phyloP scores from a whole-genome alignment of 257 asterid species.

The Lycium barbarum region DNA sequence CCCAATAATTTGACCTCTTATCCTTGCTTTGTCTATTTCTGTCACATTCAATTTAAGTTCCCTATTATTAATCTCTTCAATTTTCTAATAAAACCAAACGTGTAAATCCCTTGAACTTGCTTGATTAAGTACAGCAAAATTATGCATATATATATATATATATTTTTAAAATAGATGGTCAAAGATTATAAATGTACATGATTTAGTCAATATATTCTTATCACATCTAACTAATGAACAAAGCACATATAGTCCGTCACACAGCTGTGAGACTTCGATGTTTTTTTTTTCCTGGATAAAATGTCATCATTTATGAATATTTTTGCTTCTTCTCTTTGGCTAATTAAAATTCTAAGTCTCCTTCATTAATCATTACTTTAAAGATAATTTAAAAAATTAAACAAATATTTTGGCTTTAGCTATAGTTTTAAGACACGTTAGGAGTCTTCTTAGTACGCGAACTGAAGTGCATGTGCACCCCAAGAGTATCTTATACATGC shows the following conservation, averaged over 20 bases:
- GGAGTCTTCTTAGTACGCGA: not conserved
- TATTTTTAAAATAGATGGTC: not conserved
- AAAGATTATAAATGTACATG: not conserved
- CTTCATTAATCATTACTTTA: not conserved
- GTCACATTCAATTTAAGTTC: too few species aligned
- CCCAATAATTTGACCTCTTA: too few species aligned
- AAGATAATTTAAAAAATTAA: not conserved
- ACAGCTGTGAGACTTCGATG: slow-evolving; percentile 18
- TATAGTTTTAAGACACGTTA: not conserved
- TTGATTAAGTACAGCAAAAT: not conserved
- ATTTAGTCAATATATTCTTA: not conserved
- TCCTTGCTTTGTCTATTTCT: too few species aligned
- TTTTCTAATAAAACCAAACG: slow-evolving; percentile 1
- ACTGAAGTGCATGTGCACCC: slow-evolving; percentile 10
- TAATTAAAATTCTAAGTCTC: not conserved
- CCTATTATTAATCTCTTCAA: not conserved
- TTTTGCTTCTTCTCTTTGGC: not conserved
- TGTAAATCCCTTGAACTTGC: not conserved
- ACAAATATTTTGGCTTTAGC: not conserved
- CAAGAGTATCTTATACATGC: slow-evolving; percentile 16
- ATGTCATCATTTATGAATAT: not conserved
- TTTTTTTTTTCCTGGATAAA: not conserved
- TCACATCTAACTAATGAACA: not conserved
- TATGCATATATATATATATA: too few species aligned
- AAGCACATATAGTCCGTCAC: not conserved